A percentile compares a stretch with the other conserved stretches of the same genome.
Evolutionary conservation across 805 yeast species (phyloP).

Genomic region (Metschnikowia dekortorum): DNA sequence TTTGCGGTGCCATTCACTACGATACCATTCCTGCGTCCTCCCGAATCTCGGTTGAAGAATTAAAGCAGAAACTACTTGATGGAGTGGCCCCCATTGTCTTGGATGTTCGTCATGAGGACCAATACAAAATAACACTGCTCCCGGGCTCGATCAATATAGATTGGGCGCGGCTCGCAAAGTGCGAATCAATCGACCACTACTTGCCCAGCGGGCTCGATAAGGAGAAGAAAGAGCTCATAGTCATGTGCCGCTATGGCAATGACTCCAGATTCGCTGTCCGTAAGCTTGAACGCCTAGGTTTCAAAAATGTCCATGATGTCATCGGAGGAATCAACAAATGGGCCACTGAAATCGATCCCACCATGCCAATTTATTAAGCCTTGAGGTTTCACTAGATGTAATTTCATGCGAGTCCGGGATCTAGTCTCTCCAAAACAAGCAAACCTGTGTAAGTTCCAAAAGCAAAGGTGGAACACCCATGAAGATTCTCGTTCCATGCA

Average conservation of each 20-base stretch:
- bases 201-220: conserved; percentile 20
- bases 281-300: conserved; percentile 46
- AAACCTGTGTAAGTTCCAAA: conserved; percentile 51
- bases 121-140: conserved; percentile 62
- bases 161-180: conserved; percentile 36
- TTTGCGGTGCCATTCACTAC: conserved; percentile 64
- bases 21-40: conserved; percentile 41
- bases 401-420: conserved; percentile 12
- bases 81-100: conserved; percentile 35
- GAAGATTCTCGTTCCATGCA: conserved; percentile 54
- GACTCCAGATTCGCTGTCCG: conserved; percentile 80
- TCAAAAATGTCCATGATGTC: conserved; percentile 56
- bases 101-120: conserved; percentile 82
- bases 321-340: conserved; percentile 75
- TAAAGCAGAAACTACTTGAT: conserved; percentile 19
- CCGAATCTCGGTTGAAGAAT: conserved; percentile 44
- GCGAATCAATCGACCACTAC: conserved; percentile 18
- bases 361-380: conserved; percentile 12
- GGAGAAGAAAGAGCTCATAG: conserved; percentile 37
- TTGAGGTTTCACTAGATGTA: background rate
- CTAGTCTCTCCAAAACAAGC: conserved; percentile 41
- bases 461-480: conserved; percentile 45
- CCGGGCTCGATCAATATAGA: conserved; percentile 63
- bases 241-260: conserved; percentile 84
- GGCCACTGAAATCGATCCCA: conserved; percentile 55